Evolutionary conservation across 352 stramenopile genomes (phyloP).

Genomic region (Phytophthora macrochlamydospora): DNA sequence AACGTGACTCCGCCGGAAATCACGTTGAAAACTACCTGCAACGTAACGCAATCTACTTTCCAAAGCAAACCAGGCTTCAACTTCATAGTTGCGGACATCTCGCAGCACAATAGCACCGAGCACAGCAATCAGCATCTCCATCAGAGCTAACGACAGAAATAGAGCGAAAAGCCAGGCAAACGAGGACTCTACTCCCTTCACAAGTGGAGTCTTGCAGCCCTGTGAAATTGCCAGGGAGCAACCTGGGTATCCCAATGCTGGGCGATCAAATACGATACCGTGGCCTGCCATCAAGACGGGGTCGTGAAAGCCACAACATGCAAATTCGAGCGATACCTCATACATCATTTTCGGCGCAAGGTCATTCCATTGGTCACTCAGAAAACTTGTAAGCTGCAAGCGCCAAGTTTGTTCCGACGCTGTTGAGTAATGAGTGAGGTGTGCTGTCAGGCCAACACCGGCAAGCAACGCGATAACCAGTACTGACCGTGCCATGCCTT

Average conservation of each 20-base stretch:
- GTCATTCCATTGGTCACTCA: slow-evolving; percentile 49
- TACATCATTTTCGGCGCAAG: slow-evolving; percentile 36
- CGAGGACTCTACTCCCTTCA: slow-evolving; percentile 37
- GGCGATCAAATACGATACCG: slow-evolving; percentile 52
- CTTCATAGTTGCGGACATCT: slow-evolving; percentile 36
- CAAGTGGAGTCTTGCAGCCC: slow-evolving; percentile 41
- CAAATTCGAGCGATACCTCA: slow-evolving; percentile 44
- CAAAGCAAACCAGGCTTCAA: slow-evolving; percentile 51
- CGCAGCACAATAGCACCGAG: slow-evolving; percentile 33
- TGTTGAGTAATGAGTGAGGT: slow-evolving; percentile 44
- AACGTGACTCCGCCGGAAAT: slow-evolving; percentile 50
- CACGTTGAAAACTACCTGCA: slow-evolving; percentile 50
- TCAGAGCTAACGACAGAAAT: slow-evolving; percentile 37
- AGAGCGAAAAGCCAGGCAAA: slow-evolving; percentile 58
- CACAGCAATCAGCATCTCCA: slow-evolving; percentile 34
- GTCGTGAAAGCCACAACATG: slow-evolving; percentile 63
- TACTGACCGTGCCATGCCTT: slow-evolving; percentile 22
- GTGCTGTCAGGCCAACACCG: slow-evolving; percentile 33
- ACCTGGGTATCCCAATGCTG: slow-evolving; percentile 33
- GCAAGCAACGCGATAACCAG: slow-evolving; percentile 34
- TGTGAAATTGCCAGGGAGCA: slow-evolving; percentile 44
- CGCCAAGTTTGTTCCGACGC: slow-evolving; percentile 31
- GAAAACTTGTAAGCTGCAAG: slow-evolving; percentile 29
- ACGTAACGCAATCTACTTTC: slow-evolving; percentile 63
- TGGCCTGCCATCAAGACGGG: slow-evolving; percentile 35